A percentile compares a stretch with the other conserved stretches of the same genome.
phyloP scores from a whole-genome alignment of 2,329 filamentous ascomycete species.

The Ceratocystiopsis sp. region DNA sequence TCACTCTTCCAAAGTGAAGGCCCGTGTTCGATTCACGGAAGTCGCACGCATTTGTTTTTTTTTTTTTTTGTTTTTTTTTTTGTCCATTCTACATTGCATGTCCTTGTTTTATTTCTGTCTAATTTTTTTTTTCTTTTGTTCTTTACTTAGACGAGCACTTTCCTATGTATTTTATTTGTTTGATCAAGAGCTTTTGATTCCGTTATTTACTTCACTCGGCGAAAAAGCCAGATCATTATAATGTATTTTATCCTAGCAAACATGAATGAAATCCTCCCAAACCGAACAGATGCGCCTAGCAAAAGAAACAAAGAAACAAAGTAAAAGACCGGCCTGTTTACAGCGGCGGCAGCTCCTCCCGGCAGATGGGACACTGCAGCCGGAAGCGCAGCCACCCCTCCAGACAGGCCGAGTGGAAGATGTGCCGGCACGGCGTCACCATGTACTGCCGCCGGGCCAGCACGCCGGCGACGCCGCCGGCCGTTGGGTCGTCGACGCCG shows the following conservation, averaged over 20 bases:
- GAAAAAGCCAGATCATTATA: too few species aligned
- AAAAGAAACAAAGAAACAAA: neutral
- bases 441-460: constrained; percentile 76
- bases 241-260: neutral
- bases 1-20: constrained; percentile 6
- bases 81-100: too few species aligned
- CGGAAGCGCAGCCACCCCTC: constrained; percentile 94
- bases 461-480: constrained; percentile 44
- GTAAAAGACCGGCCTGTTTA: constrained; percentile 23
- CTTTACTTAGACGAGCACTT: too few species aligned
- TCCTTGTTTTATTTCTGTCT: too few species aligned
- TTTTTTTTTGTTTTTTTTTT: too few species aligned
- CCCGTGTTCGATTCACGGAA: constrained; percentile 8
- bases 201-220: too few species aligned
- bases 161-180: too few species aligned
- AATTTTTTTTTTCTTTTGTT: too few species aligned
- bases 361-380: constrained; percentile 86
- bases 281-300: neutral
- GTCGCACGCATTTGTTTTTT: constrained; percentile 1
- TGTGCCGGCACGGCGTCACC: constrained; percentile 92
- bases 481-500: constrained; percentile 30
- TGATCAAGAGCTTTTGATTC: too few species aligned
- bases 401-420: constrained; percentile 82
- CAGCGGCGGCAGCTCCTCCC: constrained; percentile 73
- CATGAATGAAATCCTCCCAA: neutral